A percentile compares a stretch with the other conserved stretches of the same genome.
Conservation (phyloP, 768 basidiomycete species). For the Astraeus odoratus region DNA sequence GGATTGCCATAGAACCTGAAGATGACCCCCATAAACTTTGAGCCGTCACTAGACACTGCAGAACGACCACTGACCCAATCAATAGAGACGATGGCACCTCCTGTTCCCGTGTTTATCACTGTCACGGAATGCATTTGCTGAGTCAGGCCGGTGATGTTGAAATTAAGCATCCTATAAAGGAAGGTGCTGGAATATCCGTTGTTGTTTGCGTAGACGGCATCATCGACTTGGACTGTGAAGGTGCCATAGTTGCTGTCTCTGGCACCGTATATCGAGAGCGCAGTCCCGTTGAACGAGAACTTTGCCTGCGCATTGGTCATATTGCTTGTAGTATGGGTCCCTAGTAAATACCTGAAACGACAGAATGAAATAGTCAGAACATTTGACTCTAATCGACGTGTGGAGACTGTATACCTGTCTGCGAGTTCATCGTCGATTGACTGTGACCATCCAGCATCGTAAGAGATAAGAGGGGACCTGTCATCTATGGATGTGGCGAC, state of each 20-base stretch:
- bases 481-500: constrained; percentile 22
- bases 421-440: constrained; percentile 11
- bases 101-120: constrained; percentile 28
- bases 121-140: constrained; percentile 32
- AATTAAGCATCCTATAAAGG: constrained; percentile 37
- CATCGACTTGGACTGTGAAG: constrained; percentile 39
- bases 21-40: too few relatives aligned
- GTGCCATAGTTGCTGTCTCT: constrained; percentile 41
- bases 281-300: constrained; percentile 44
- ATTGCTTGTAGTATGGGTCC: constrained; percentile 35
- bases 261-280: constrained; percentile 43
- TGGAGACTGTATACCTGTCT: constrained; percentile 11
- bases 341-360: constrained; percentile 37
- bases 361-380: not conserved
- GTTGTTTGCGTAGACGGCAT: constrained; percentile 15
- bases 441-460: constrained; percentile 18
- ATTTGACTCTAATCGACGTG: not conserved
- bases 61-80: constrained; percentile 48
- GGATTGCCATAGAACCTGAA: constrained; percentile 23
- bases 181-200: constrained; percentile 23
- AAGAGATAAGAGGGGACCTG: constrained; percentile 27
- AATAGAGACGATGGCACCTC: constrained; percentile 20
- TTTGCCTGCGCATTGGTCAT: constrained; percentile 26
- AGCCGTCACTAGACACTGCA: not conserved
- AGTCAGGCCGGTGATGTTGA: constrained; percentile 26